Percentiles rank a stretch among this genome's conserved stretches.
Conservation (phyloP, 1,284 basidiomycete genomes). For the Puccinia triticina region DNA sequence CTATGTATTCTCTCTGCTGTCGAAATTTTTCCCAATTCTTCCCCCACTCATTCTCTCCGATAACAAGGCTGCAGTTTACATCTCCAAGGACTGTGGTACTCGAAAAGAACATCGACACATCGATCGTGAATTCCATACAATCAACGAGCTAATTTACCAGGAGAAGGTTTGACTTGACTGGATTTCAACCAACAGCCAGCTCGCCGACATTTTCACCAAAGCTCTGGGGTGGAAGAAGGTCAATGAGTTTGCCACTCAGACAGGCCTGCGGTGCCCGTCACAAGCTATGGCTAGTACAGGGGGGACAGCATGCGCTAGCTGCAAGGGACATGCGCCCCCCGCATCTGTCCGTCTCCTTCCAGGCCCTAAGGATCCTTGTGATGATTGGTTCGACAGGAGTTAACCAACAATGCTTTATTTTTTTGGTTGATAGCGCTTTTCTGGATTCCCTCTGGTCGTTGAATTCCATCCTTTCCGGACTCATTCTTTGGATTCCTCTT, state of each 20-base stretch:
- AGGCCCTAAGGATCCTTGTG: too few relatives aligned
- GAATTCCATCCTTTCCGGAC: neutral
- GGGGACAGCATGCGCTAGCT: too few relatives aligned
- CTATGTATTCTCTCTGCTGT: too few relatives aligned
- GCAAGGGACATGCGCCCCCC: too few relatives aligned
- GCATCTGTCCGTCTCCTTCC: too few relatives aligned
- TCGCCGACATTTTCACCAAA: conserved; percentile 37
- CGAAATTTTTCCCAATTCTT: too few relatives aligned
- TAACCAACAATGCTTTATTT: neutral
- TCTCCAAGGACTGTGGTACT: conserved; percentile 3
- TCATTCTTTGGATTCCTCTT: neutral
- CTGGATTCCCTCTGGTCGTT: too few relatives aligned
- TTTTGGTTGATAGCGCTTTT: neutral
- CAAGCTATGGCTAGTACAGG: too few relatives aligned
- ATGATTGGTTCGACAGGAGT: neutral
- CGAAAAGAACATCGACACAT: conserved; percentile 17
- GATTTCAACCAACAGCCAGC: neutral
- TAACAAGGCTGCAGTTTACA: conserved; percentile 8
- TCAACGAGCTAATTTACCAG: conserved; percentile 28
- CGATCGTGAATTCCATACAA: conserved; percentile 19
- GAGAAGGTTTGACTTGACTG: too few relatives aligned
- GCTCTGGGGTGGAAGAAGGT: conserved; percentile 7
- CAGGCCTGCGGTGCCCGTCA: too few relatives aligned
- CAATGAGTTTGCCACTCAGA: too few relatives aligned
- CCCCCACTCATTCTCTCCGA: too few relatives aligned